phyloP scores from a whole-genome alignment of 2,329 filamentous ascomycete species.

The Aspergillus oerlinghausenensis region DNA sequence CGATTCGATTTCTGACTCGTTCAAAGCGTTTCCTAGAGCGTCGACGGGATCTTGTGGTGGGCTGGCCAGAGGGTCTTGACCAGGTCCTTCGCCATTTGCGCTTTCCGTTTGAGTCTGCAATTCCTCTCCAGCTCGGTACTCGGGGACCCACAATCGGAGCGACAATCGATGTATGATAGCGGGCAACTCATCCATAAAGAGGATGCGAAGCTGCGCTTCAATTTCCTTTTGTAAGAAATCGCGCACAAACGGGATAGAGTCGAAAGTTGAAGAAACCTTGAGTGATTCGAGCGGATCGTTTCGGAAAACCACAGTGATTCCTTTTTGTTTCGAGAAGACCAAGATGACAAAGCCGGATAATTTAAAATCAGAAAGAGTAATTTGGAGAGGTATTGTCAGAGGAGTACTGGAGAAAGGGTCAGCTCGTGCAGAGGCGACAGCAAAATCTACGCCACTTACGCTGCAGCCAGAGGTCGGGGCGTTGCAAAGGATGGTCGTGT shows the following conservation, averaged over 20 bases:
- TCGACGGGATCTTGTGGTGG: conserved; percentile 80
- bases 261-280: conserved; percentile 97
- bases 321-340: conserved; percentile 96
- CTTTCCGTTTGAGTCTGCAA: conserved; percentile 52
- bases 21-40: conserved; percentile 69
- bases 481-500: conserved; percentile 91
- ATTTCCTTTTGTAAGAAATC: conserved; percentile 97
- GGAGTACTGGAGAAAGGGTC: conserved; percentile 54
- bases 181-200: conserved; percentile 97
- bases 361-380: conserved; percentile 92
- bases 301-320: conserved; percentile 90
- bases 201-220: conserved; percentile 80
- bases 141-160: conserved; percentile 81
- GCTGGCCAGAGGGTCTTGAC: conserved; percentile 75
- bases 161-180: conserved; percentile 94
- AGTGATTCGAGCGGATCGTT: conserved; percentile 97
- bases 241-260: conserved; percentile 96
- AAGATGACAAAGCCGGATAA: conserved; percentile 95
- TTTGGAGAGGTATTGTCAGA: conserved; percentile 94
- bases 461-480: conserved; percentile 83
- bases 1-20: conserved; percentile 69
- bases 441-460: conserved; percentile 37
- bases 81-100: conserved; percentile 52
- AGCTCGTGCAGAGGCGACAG: conserved; percentile 1
- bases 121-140: conserved; percentile 67